Base-by-base conservation (phyloP, 2,329 filamentous ascomycete genomes). In the Trichoderma aggressivum region DNA sequence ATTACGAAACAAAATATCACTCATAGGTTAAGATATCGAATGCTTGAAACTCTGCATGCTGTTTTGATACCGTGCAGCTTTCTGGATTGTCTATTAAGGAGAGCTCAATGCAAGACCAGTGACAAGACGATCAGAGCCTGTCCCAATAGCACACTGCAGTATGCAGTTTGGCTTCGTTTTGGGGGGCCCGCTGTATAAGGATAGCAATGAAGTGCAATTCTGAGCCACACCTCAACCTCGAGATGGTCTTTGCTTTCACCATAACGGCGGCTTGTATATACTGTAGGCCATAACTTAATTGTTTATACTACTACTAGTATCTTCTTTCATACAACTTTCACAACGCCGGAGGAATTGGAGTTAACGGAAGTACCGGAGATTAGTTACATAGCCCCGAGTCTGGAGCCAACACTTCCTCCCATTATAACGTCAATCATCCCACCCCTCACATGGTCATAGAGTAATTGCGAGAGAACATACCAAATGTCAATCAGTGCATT, bases 361-460 rank as follows among this genome's bases (percentile, higher is more conserved):
- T 62, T 62, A 62, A 62, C 59, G 59, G 59, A 62, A n/a, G 59
- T 62, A 62, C 7, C 34, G 77, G 79, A 34, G 78, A 62, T 62
- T 62, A 62, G 59, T 43, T 7, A 30, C 34, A 47, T 62, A 82
- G 1, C 47, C 47, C 47, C 47, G 47, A 24, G n/a, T 24, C 47
- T 24, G n/a, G 2, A 7, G n/a, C 2, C 21, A 14, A 53, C 1
- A 11, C 2, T 24, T 21, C n/a, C 43, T 50, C 43, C 39, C n/a
- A 50, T 53, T 53, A 50, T 50, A 50, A 6, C 4, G 1, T 5
- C 43, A 50, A 50, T 1, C 43, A 50, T 21, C n/a, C n/a, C 21
- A 53, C 47, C 21, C 12, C 24, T 53, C 4, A 53, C n/a, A 7
- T 14, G 21, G 24, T 53, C 2, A 21, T 24, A 24, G 10, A 24